Conservation (phyloP, 257 asterid species). For the Solanum tarapatanum region DNA sequence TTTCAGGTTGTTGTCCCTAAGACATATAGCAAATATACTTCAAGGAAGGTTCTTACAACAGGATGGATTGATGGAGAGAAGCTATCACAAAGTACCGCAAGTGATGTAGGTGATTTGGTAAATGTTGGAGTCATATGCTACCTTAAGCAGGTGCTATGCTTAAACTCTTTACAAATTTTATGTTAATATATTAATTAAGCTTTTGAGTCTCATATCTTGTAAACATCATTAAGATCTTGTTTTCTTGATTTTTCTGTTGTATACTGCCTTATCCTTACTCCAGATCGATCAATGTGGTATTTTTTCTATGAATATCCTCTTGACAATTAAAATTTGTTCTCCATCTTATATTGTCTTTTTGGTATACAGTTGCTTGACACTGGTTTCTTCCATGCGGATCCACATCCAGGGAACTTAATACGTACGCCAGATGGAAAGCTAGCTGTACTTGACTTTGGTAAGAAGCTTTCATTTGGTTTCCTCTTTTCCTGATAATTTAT, state of each 20-base stretch:
- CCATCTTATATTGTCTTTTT: conserved; percentile 16
- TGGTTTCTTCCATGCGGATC: conserved; percentile 99
- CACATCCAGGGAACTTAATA: conserved; percentile 95
- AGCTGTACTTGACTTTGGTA: conserved; percentile 95
- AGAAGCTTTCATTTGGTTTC: background rate
- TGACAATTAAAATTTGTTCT: background rate
- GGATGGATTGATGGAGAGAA: conserved; percentile 95
- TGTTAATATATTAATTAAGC: background rate
- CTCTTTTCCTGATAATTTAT: background rate
- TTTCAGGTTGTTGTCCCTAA: conserved; percentile 91
- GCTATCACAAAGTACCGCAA: conserved; percentile 96
- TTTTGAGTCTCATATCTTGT: background rate
- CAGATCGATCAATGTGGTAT: background rate
- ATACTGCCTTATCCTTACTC: background rate
- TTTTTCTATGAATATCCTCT: background rate
- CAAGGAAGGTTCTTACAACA: conserved; percentile 94
- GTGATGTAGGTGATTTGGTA: conserved; percentile 95
- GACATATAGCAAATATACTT: conserved; percentile 73
- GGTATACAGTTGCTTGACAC: conserved; percentile 89
- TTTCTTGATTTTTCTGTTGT: background rate
- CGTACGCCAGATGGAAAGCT: conserved; percentile 98
- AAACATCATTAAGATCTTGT: background rate
- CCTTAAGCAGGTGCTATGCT: conserved; percentile 78
- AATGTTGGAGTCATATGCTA: conserved; percentile 99
- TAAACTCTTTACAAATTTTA: background rate